A percentile compares a stretch with the other conserved stretches of the same genome.
phyloP scores from a whole-genome alignment of 2,329 filamentous ascomycete genomes.

The Alternaria sp. region DNA sequence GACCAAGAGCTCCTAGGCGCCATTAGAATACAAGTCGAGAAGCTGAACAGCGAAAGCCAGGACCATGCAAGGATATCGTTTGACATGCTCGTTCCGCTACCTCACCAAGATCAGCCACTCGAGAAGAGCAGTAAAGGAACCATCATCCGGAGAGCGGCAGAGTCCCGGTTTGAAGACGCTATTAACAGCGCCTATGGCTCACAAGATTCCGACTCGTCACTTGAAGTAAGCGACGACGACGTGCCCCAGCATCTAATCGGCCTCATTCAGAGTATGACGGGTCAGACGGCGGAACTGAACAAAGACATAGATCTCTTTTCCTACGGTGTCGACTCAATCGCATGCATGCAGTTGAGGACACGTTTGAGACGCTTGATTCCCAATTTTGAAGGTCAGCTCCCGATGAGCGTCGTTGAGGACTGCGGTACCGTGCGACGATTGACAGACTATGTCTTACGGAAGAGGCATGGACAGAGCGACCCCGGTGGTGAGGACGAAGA shows the following conservation, averaged over 20 bases:
- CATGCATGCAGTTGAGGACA: constrained; percentile 60
- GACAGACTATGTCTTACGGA: constrained; percentile 47
- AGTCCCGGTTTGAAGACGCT: constrained; percentile 54
- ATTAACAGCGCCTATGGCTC: constrained; percentile 57
- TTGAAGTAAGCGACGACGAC: constrained; percentile 36
- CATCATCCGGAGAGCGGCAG: constrained; percentile 59
- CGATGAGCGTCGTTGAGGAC: constrained; percentile 67
- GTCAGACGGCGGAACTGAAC: constrained; percentile 26
- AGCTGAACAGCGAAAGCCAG: constrained; percentile 58
- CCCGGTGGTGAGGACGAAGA: constrained; percentile 45
- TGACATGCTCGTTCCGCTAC: constrained; percentile 59
- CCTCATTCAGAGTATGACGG: constrained; percentile 30
- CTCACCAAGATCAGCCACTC: constrained; percentile 45
- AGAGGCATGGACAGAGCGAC: constrained; percentile 47
- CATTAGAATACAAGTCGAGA: constrained; percentile 54
- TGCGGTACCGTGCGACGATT: constrained; percentile 59
- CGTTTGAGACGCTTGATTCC: constrained; percentile 47
- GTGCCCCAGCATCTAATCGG: constrained; percentile 26
- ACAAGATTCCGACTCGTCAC: constrained; percentile 17
- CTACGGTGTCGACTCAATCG: constrained; percentile 66
- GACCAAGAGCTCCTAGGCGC: constrained; percentile 51
- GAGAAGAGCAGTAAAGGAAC: constrained; percentile 70
- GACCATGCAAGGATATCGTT: constrained; percentile 59
- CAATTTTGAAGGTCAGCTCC: constrained; percentile 48
- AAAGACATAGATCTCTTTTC: constrained; percentile 61